A percentile compares a stretch with the other conserved stretches of the same genome.
phyloP scores from a whole-genome alignment of 805 yeast genomes.

The Lipomyces sp. region DNA sequence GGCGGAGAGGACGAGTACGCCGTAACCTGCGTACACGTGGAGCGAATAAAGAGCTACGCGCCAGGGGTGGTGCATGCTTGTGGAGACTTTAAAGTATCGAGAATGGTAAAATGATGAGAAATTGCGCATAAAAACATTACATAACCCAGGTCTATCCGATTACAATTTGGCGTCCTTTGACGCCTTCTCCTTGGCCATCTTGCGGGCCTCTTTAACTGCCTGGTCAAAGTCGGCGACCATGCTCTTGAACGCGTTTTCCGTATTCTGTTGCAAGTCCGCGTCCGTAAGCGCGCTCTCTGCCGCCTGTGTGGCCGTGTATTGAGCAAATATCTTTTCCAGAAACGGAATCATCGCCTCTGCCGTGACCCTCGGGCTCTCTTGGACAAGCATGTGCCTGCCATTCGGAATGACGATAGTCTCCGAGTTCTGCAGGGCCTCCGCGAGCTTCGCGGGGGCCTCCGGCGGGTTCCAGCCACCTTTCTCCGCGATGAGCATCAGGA shows the following conservation, averaged over 20 bases:
- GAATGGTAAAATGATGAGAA: not conserved
- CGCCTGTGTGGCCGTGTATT: not conserved
- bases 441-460: conserved; percentile 8
- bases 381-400: conserved; percentile 27
- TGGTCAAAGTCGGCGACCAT: not conserved
- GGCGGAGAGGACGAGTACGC: not conserved
- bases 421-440: not conserved
- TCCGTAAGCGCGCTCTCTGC: not conserved
- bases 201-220: not conserved
- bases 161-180: too few species aligned
- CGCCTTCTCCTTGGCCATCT: not conserved
- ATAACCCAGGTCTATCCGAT: too few species aligned
- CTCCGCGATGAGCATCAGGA: conserved; percentile 23
- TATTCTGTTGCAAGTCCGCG: not conserved
- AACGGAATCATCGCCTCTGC: conserved; percentile 4
- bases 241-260: conserved; percentile 1
- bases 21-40: conserved; percentile 44
- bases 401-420: conserved; percentile 15
- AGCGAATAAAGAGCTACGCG: conserved; percentile 77
- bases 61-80: conserved; percentile 84
- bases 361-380: conserved; percentile 18
- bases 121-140: not conserved
- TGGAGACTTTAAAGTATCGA: conserved; percentile 40
- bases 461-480: conserved; percentile 28
- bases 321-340: conserved; percentile 4